Conservation (phyloP, 495 filamentous ascomycete species). For the Penicillium simplicissimum region DNA sequence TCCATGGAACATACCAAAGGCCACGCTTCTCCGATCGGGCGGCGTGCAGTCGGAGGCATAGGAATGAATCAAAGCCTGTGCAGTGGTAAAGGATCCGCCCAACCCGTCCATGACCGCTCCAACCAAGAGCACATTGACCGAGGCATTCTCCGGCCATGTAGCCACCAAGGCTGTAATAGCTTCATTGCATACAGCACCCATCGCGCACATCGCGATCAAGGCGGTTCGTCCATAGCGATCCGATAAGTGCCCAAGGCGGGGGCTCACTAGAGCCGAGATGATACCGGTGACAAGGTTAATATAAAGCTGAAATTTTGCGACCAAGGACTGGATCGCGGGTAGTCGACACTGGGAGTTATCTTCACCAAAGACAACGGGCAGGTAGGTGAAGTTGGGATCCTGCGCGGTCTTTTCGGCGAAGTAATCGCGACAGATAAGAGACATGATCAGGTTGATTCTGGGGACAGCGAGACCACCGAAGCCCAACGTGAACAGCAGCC, state of each 20-base stretch:
- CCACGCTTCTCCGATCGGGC: slow-evolving; percentile 74
- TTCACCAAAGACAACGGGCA: slow-evolving; percentile 63
- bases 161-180: slow-evolving; percentile 73
- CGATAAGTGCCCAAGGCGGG: slow-evolving; percentile 80
- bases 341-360: slow-evolving; percentile 73
- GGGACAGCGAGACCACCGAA: slow-evolving; percentile 82
- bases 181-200: slow-evolving; percentile 69
- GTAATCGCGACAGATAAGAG: slow-evolving; percentile 79
- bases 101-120: slow-evolving; percentile 78
- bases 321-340: slow-evolving; percentile 69
- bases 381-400: slow-evolving; percentile 60
- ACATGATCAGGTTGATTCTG: slow-evolving; percentile 75
- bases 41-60: slow-evolving; percentile 88
- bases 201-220: slow-evolving; percentile 65
- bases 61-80: slow-evolving; percentile 75
- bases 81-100: slow-evolving; percentile 81
- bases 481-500: slow-evolving; percentile 74
- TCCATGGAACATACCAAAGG: slow-evolving; percentile 87
- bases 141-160: slow-evolving; percentile 67
- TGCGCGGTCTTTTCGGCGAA: slow-evolving; percentile 57
- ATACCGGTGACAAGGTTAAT: slow-evolving; percentile 69
- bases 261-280: slow-evolving; percentile 72
- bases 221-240: slow-evolving; percentile 82
- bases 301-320: slow-evolving; percentile 74
- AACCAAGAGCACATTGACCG: slow-evolving; percentile 72